Evolutionary conservation across 805 yeast genomes (phyloP).

Genomic region (Phaffomyces opuntiae): DNA sequence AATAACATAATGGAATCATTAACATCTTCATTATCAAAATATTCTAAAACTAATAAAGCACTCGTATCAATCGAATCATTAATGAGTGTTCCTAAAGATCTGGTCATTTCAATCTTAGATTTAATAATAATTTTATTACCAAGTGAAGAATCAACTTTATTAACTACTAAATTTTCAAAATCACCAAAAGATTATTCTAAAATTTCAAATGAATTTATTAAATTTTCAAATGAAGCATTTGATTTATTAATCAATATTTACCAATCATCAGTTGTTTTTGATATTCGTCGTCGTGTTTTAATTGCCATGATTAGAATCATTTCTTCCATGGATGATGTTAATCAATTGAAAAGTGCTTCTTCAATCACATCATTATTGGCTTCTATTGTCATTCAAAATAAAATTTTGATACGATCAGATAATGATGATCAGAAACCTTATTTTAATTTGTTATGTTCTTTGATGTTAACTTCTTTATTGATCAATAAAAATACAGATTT

Average conservation of each 20-base stretch:
- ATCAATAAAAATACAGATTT: constrained; percentile 35
- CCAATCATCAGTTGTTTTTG: constrained; percentile 65
- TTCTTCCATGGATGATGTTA: constrained; percentile 28
- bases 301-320: constrained; percentile 47
- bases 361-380: constrained; percentile 45
- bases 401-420: constrained; percentile 22
- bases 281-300: constrained; percentile 50
- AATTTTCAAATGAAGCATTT: constrained; percentile 41
- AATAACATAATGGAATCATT: constrained; percentile 43
- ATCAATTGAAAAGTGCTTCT: constrained; percentile 25
- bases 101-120: constrained; percentile 46
- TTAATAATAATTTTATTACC: constrained; percentile 58
- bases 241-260: constrained; percentile 54
- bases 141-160: constrained; percentile 23
- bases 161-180: constrained; percentile 15
- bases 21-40: constrained; percentile 42
- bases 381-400: constrained; percentile 53
- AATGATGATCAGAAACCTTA: constrained; percentile 21
- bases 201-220: constrained; percentile 19
- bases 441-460: constrained; percentile 42
- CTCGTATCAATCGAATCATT: constrained; percentile 56
- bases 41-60: constrained; percentile 28
- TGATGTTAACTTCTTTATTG: constrained; percentile 40
- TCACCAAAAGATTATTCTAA: constrained; percentile 18
- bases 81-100: constrained; percentile 67